Evolutionary conservation across 1,284 basidiomycete genomes (phyloP), one percentile per base, ranked within the genome.

Genomic region (Cutaneotrichosporon cutaneum): DNA sequence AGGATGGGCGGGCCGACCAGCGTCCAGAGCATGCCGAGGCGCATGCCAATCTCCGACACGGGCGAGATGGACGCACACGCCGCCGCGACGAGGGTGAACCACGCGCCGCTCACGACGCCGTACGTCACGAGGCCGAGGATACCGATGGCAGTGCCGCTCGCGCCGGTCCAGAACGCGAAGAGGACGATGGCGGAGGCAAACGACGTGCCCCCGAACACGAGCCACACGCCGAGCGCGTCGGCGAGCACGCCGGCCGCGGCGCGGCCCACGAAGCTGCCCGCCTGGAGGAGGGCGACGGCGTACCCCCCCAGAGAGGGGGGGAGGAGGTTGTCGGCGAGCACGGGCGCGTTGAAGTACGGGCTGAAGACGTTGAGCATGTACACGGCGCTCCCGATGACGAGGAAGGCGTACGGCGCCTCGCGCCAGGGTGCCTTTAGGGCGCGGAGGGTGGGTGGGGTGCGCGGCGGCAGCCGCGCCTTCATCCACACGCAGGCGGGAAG

Each of bases 11-110:
- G 36, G 1, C 68, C 64, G 3, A 68, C 68, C n/a, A 70, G 50
- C 3, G 66, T 65, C 74, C 75, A 78, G 33, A 77, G 62, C 73
- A 79, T 74, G 24, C 77, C 76, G 32, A 79, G 59, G 14, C 77
- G 58, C 64, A 74, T 70, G 1, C 77, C 77, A 39, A 76, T 71
- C 59, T 79, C 77, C 30, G 67, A 63, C 3, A 70, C 69, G 3
- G 77, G 77, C 14, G 67, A 70, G 55, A 79, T 72, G 4, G 71
- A 57, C 0, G 72, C 77, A 18, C 68, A 69, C 18, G 69, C 67
- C 18, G 77, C 74, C 1, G 74, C 69, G 2, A 75, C 70, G 22
- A 78, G 65, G 0, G 74, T 70, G 22, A 77, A 69, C 69, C 75
- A 77, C 1, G 72, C 73, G 26, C 77, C 77, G 56, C 68, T 69